Conservation (phyloP, 2,329 filamentous ascomycete species). For the Cercospora zeae-maydis region DNA sequence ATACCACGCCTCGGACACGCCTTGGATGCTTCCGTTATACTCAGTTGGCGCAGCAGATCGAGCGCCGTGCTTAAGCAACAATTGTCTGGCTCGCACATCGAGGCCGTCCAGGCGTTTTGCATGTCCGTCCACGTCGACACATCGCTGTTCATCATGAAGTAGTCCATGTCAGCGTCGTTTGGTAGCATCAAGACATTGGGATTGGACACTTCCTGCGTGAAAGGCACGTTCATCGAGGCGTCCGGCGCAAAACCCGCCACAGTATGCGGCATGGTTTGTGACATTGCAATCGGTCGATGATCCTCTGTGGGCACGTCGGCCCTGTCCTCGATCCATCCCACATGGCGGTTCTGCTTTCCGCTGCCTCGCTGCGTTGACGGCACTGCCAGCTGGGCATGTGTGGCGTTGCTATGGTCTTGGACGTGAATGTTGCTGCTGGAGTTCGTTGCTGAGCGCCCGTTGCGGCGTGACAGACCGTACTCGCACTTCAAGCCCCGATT, state of each 20-base stretch:
- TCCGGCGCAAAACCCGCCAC: neutral
- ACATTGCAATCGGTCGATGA: neutral
- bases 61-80: conserved; percentile 7
- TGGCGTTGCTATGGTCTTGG: neutral
- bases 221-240: neutral
- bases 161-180: neutral
- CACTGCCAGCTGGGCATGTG: neutral
- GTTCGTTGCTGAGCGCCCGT: conserved; percentile 1
- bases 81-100: neutral
- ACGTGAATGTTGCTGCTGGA: neutral
- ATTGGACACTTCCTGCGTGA: neutral
- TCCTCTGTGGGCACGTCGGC: neutral
- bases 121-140: neutral
- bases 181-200: neutral
- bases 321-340: neutral
- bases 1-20: conserved; percentile 1
- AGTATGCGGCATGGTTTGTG: neutral
- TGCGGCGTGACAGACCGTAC: conserved; percentile 1
- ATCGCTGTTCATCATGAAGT: conserved; percentile 5
- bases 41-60: conserved; percentile 1
- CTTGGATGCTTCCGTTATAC: conserved; percentile 1
- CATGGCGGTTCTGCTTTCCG: neutral
- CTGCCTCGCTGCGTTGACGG: conserved; percentile 1
- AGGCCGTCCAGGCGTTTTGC: neutral
- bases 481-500: conserved; percentile 2